A percentile compares a stretch with the other conserved stretches of the same genome.
These are phyloP conservation scores for Acorus calamus DNA, from an alignment of 106 monocot genomes.

Conservation along the genomic window DNA sequence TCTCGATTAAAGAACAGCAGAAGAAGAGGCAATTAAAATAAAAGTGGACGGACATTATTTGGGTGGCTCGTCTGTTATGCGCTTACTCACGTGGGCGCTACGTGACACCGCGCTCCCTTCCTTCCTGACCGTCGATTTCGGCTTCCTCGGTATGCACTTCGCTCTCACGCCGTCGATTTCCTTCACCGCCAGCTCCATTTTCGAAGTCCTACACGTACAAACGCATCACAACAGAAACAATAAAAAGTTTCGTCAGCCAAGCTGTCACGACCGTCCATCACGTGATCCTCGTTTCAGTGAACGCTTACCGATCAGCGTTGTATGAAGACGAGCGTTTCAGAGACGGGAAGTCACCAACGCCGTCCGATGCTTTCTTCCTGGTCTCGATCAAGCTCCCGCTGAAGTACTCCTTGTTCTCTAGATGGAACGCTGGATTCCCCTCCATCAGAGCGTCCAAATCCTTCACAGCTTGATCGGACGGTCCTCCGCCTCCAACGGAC, in stretches of 20 bases:
- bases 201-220: slow-evolving; percentile 17
- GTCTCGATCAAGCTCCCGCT: slow-evolving; percentile 78
- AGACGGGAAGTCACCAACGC: slow-evolving; percentile 14
- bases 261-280: too few relatives aligned
- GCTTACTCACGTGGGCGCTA: slow-evolving; percentile 35
- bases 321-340: slow-evolving; percentile 68
- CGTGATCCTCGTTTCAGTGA: too few relatives aligned
- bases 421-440: neutral
- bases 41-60: too few relatives aligned
- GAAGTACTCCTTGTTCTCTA: slow-evolving; percentile 69
- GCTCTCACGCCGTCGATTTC: slow-evolving; percentile 9
- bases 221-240: neutral
- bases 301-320: slow-evolving; percentile 58
- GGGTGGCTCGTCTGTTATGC: slow-evolving; percentile 23
- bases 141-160: slow-evolving; percentile 69
- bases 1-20: too few relatives aligned
- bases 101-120: slow-evolving; percentile 20
- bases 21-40: too few relatives aligned
- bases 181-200: slow-evolving; percentile 30
- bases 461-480: too few relatives aligned
- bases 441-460: too few relatives aligned
- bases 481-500: slow-evolving; percentile 1
- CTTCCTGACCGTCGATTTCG: slow-evolving; percentile 4
- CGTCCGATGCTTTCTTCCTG: slow-evolving; percentile 36
- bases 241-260: neutral